Evolutionary conservation across 164 flowering plant genomes (phyloP).

Genomic region (Paratinospora sagittata): DNA sequence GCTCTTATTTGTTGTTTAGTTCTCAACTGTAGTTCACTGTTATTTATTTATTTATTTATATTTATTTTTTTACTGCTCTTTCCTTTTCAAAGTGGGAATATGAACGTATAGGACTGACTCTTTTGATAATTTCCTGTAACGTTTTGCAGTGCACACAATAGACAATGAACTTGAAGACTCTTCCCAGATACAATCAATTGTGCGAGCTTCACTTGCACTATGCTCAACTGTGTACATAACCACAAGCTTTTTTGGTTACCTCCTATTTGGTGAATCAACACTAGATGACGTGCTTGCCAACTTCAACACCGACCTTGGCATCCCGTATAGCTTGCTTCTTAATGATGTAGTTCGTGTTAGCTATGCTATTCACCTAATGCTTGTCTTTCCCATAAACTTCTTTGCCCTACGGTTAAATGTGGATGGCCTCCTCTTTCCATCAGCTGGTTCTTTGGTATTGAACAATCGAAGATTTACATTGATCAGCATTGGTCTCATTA

Average conservation of each 20-base stretch:
- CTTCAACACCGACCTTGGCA: conserved; percentile 73
- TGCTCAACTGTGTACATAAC: conserved; percentile 82
- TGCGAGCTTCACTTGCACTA: too few relatives aligned
- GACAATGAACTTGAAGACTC: too few relatives aligned
- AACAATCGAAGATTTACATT: conserved; percentile 63
- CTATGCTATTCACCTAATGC: conserved; percentile 87
- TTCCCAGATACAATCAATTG: too few relatives aligned
- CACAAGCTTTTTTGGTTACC: conserved; percentile 89
- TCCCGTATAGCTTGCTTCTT: conserved; percentile 66
- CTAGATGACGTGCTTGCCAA: conserved; percentile 93
- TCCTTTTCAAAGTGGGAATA: neutral
- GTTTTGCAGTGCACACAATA: conserved; percentile 73
- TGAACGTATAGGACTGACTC: neutral
- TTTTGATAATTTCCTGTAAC: neutral
- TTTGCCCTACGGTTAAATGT: conserved; percentile 73
- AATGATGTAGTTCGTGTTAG: conserved; percentile 89
- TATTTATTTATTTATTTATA: neutral
- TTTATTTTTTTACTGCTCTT: too few relatives aligned
- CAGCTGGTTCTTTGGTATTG: conserved; percentile 40
- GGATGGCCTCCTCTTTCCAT: conserved; percentile 83
- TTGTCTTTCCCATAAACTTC: conserved; percentile 87
- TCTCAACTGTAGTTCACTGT: neutral
- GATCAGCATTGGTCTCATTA: conserved; percentile 49
- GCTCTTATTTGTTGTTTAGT: neutral
- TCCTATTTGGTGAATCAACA: conserved; percentile 80